Percentiles rank a stretch among this genome's conserved stretches.
These are phyloP conservation scores for Russula virescens DNA, from an alignment of 768 basidiomycete genomes.

Conservation along the genomic window DNA sequence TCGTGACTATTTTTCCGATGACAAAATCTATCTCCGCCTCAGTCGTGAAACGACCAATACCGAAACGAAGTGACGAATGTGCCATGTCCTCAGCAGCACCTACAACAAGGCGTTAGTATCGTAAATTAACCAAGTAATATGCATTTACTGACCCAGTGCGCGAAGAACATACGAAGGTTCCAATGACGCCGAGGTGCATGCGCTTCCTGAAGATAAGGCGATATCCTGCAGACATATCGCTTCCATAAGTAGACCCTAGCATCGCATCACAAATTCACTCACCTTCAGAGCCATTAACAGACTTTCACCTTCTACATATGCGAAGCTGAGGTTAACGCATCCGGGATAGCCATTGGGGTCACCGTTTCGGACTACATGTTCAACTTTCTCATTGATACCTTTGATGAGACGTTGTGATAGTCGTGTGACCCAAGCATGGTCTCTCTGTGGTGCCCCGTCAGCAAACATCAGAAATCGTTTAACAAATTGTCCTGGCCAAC, in stretches of 20 bases:
- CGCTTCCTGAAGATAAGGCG: slow-evolving; percentile 95
- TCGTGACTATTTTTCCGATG: slow-evolving; percentile 74
- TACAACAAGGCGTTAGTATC: slow-evolving; percentile 27
- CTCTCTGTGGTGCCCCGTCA: slow-evolving; percentile 46
- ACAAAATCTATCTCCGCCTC: slow-evolving; percentile 97
- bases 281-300: slow-evolving; percentile 97
- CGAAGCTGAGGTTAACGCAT: slow-evolving; percentile 92
- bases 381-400: slow-evolving; percentile 77
- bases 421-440: slow-evolving; percentile 65
- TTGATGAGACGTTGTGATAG: slow-evolving; percentile 78
- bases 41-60: slow-evolving; percentile 96
- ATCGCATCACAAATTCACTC: slow-evolving; percentile 19
- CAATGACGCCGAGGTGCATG: slow-evolving; percentile 96
- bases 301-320: slow-evolving; percentile 96
- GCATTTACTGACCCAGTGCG: slow-evolving; percentile 61
- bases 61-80: slow-evolving; percentile 95
- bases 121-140: slow-evolving; percentile 1
- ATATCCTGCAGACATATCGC: slow-evolving; percentile 59
- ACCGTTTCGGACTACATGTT: slow-evolving; percentile 91
- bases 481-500: neutral
- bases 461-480: slow-evolving; percentile 27
- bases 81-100: slow-evolving; percentile 99
- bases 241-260: neutral
- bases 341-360: slow-evolving; percentile 90
- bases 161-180: slow-evolving; percentile 98